Conservation (phyloP, 2,329 filamentous ascomycete species). For the Fusarium drepaniforme region DNA sequence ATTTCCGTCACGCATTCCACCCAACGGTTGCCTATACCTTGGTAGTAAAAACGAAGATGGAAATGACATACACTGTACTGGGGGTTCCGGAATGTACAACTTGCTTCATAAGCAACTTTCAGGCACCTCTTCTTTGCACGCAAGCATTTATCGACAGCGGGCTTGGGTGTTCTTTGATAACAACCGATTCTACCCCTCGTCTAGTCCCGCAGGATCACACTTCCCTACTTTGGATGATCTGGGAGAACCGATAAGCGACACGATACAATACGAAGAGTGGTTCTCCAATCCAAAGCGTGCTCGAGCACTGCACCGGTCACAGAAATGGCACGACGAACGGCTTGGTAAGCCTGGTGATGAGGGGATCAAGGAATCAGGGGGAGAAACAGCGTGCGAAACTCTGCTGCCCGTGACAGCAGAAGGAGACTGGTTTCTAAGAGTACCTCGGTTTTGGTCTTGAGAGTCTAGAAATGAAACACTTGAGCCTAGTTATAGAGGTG, state of each 20-base stretch:
- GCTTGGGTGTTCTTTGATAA: constrained; percentile 26
- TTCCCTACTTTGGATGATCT: not conserved
- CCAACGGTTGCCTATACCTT: too few species aligned
- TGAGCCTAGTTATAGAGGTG: not conserved
- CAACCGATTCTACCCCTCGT: constrained; percentile 7
- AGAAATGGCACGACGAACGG: constrained; percentile 15
- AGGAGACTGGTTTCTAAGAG: not conserved
- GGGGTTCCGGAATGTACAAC: constrained; percentile 4
- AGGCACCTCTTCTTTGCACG: not conserved
- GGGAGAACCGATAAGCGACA: too few species aligned
- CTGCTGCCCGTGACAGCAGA: not conserved
- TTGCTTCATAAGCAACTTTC: too few species aligned
- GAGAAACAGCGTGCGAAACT: not conserved
- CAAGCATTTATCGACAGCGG: constrained; percentile 14
- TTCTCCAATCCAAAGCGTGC: not conserved
- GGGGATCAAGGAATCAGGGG: not conserved
- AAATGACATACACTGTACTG: not conserved
- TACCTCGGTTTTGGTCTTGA: not conserved
- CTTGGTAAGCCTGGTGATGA: not conserved
- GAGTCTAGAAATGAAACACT: not conserved
- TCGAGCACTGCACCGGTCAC: constrained; percentile 14
- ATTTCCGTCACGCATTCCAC: too few species aligned
- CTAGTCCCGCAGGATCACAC: not conserved
- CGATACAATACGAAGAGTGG: not conserved
- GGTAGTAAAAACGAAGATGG: too few species aligned